Conservation (phyloP, 352 stramenopile species). For the Sclerospora graminicola region DNA sequence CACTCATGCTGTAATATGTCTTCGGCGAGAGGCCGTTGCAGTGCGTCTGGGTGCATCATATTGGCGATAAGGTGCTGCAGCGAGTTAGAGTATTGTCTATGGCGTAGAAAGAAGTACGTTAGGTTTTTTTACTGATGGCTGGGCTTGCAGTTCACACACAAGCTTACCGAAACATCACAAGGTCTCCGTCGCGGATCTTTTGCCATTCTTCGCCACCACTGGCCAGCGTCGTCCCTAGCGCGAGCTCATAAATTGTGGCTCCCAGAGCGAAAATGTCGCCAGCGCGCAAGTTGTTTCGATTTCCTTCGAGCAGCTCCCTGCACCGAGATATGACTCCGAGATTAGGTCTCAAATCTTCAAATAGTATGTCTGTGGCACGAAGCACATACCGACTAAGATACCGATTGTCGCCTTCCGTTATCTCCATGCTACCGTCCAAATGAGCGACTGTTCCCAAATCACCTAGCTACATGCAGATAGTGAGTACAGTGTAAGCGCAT, state of each 20-base stretch:
- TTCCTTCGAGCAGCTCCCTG: conserved; percentile 73
- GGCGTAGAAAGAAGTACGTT: conserved; percentile 4
- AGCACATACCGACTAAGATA: conserved; percentile 64
- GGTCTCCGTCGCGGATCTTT: conserved; percentile 75
- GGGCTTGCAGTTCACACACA: neutral
- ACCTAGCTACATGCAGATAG: conserved; percentile 30
- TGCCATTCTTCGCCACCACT: conserved; percentile 78
- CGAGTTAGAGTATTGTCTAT: conserved; percentile 82
- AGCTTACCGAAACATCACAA: conserved; percentile 60
- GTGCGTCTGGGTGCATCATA: conserved; percentile 83
- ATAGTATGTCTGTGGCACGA: neutral
- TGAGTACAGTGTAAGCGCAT: neutral
- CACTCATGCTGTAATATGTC: conserved; percentile 82
- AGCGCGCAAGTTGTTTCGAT: conserved; percentile 57
- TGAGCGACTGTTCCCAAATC: conserved; percentile 75
- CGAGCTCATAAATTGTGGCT: conserved; percentile 78
- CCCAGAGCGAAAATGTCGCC: conserved; percentile 81
- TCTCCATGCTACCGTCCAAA: conserved; percentile 74
- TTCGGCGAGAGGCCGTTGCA: conserved; percentile 66
- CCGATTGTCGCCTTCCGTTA: conserved; percentile 79
- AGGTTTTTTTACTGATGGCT: neutral
- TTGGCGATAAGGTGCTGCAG: conserved; percentile 77
- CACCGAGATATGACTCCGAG: neutral
- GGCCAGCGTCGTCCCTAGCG: conserved; percentile 52
- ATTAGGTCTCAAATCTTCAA: neutral